Evolutionary conservation across 2,329 filamentous ascomycete genomes (phyloP).

Genomic region (Colletotrichum echinochloae): DNA sequence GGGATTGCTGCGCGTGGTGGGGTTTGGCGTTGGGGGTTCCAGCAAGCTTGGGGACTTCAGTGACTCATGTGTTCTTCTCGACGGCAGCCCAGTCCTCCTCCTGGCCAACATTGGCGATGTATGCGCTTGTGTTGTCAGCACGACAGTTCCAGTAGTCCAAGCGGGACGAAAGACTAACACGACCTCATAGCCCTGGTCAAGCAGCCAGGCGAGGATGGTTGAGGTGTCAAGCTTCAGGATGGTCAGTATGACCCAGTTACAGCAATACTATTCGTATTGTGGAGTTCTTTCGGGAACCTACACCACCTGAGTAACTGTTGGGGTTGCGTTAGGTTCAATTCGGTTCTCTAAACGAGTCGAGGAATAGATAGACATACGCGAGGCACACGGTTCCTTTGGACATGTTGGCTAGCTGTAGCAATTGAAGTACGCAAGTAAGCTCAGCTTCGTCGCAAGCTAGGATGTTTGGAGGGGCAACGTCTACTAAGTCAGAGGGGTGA

Average conservation of each 20-base stretch:
- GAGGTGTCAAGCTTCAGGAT: conserved; percentile 35
- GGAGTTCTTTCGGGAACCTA: background rate
- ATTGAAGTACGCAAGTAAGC: background rate
- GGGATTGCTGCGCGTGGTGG: conserved; percentile 26
- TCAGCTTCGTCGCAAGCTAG: no score
- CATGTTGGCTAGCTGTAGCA: background rate
- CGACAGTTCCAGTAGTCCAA: background rate
- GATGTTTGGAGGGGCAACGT: no score
- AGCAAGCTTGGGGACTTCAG: background rate
- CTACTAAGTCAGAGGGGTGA: no score
- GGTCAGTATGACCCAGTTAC: background rate
- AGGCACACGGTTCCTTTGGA: background rate
- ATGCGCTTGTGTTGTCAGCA: background rate
- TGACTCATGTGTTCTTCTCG: conserved; percentile 72
- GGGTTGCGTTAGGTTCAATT: background rate
- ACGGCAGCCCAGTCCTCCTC: conserved; percentile 78
- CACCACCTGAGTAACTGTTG: background rate
- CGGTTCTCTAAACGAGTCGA: background rate
- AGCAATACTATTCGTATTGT: background rate
- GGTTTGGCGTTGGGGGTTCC: background rate
- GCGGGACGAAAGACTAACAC: background rate
- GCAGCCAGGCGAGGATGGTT: conserved; percentile 38
- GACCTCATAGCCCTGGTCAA: conserved; percentile 9
- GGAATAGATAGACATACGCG: background rate
- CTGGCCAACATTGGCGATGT: conserved; percentile 73